Base-by-base conservation (phyloP, 768 basidiomycete genomes). In the Baorangia bicolor region DNA sequence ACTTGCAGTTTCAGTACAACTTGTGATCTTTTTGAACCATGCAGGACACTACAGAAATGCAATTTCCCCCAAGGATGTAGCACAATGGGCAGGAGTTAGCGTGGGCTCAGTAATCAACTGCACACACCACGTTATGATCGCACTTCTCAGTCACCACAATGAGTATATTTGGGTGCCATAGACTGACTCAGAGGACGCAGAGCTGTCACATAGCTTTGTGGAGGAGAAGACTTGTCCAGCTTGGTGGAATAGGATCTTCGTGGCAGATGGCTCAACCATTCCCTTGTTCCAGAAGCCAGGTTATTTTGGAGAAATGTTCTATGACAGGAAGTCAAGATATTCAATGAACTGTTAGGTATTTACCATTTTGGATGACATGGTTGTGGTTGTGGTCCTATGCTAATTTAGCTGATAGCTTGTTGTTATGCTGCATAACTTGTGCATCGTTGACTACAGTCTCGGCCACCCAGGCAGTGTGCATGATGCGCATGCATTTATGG, bases 291-390 rank as follows among this genome's bases (percentile, higher is more conserved):
- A 43, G 11, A 59, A 55, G n/a, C 53, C 53, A 9, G 53, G 46
- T 18, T 45, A 39, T 25, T 53, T 49, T 55, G 53, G 57, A 3
- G 35, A 59, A 16, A 49, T 46, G 4, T 61, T 51, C 2, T 67
- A 57, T 63, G 60, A 68, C 23, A 45, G 49, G 9, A 58, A 60
- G 35, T 57, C 55, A 10, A 59, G 59, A 9, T 67, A 67, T 43
- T 68, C 58, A 4, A 25, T 62, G 12, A 58, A 67, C 54, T 57
- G 44, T 25, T 58, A 65, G 47, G 66, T 67, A 45, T 21, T n/a
- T n/a, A n/a, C n/a, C n/a, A n/a, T n/a, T n/a, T n/a, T n/a, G n/a
- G n/a, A n/a, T n/a, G n/a, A n/a, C n/a, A n/a, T n/a, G n/a, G n/a
- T n/a, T n/a, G n/a, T n/a, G n/a, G n/a, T n/a, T n/a, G n/a, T n/a